These are phyloP conservation scores for Candida wancherniae DNA, from an alignment of 805 yeast species.

Conservation along the genomic window DNA sequence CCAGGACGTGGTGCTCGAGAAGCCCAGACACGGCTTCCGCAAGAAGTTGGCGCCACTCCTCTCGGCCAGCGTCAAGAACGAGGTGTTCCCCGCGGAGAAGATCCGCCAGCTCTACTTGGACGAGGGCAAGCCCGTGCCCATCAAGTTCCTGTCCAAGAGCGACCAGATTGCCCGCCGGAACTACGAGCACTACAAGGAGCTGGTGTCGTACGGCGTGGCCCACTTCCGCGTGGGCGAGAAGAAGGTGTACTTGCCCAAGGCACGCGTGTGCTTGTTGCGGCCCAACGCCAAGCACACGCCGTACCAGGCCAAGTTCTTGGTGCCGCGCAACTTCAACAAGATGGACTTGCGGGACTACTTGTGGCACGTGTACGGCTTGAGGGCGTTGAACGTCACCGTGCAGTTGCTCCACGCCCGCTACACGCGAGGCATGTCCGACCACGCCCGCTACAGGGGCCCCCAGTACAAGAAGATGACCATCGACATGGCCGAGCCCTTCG, in stretches of 20 bases:
- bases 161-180: constrained; percentile 37
- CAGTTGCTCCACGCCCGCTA: constrained; percentile 74
- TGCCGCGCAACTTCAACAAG: constrained; percentile 90
- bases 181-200: constrained; percentile 39
- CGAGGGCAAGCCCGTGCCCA: constrained; percentile 40
- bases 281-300: constrained; percentile 98
- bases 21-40: constrained; percentile 37
- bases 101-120: constrained; percentile 31
- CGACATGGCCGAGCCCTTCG: constrained; percentile 91
- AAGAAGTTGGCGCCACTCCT: constrained; percentile 34
- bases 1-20: constrained; percentile 34
- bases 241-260: constrained; percentile 79
- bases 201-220: constrained; percentile 59
- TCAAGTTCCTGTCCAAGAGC: constrained; percentile 30
- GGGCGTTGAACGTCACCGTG: constrained; percentile 85
- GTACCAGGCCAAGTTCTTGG: constrained; percentile 92
- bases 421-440: constrained; percentile 47
- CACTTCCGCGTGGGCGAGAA: constrained; percentile 81
- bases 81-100: constrained; percentile 36
- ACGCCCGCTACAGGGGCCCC: constrained; percentile 69
- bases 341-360: constrained; percentile 91
- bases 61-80: constrained; percentile 36
- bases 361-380: constrained; percentile 81
- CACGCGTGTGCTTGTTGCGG: constrained; percentile 71
- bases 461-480: constrained; percentile 95